Evolutionary conservation across 148 eudicot species (phyloP), one percentile per base, ranked within the genome.

Genomic region (Rheum nobile): DNA sequence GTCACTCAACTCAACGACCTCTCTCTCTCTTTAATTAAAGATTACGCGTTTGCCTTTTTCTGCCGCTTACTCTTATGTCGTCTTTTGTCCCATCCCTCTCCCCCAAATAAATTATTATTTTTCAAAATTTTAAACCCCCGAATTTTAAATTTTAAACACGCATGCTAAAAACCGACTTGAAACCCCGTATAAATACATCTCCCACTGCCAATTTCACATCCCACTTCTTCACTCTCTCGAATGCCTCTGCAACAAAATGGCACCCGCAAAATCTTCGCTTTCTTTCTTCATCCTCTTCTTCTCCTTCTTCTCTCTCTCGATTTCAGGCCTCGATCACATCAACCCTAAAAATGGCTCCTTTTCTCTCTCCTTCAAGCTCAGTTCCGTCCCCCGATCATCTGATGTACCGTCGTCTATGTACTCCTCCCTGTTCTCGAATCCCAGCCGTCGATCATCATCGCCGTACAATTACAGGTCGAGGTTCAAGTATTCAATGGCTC

Each of bases 1-100:
- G 26, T 63, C 22, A 61, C 67, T 61, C 35, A 14, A 29, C 41
- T 65, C 70, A 31, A 13, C 39, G 41, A 31, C 69, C 28, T 8
- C 67, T 4, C 67, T 31, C 37, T 31, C 22, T 26, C 29, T 6
- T 24, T 65, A 28, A 65, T 65, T 65, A 5, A 65, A 65, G 70
- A 65, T 17, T 65, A 65, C 70, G 70, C 70, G 70, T 65, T 65
- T 65, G 7, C 70, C 37, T 6, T 65, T 16, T 34, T 31, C 41
- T 65, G 70, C 70, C 39, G 70, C 70, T 65, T 17, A 16, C 41
- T 65, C 70, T 31, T 34, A 1, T 65, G 70, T 65, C 70, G 70
- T 65, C 70, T 32, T 65, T 61, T 13, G 13, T 31, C 37, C 59
- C 22, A 44, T 44, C 6, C 6, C 54, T 4, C 32, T 34, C 70